Percentiles rank a stretch among this genome's conserved stretches.
Evolutionary conservation across 495 filamentous ascomycete genomes (phyloP).

Genomic region (Annulohypoxylon stygium): DNA sequence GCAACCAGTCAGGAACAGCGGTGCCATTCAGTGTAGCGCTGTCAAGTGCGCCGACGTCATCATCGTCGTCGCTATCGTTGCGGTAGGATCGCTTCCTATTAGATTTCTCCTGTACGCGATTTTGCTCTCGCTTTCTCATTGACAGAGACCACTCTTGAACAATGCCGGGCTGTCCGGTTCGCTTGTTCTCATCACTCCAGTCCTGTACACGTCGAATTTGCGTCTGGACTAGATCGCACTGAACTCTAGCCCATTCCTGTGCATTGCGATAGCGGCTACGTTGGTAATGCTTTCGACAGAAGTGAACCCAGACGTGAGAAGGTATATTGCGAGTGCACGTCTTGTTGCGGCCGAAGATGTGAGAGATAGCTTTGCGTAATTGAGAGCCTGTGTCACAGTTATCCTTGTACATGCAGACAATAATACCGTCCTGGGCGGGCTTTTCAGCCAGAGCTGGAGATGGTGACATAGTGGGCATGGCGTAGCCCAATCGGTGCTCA

Average conservation of each 20-base stretch:
- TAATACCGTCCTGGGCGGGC: slow-evolving; percentile 33
- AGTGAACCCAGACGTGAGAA: slow-evolving; percentile 72
- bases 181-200: slow-evolving; percentile 65
- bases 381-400: slow-evolving; percentile 66
- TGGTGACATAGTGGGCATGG: slow-evolving; percentile 42
- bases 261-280: slow-evolving; percentile 74
- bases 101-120: slow-evolving; percentile 55
- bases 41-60: slow-evolving; percentile 30
- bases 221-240: slow-evolving; percentile 69
- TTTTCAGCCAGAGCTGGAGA: slow-evolving; percentile 29
- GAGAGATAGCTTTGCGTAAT: slow-evolving; percentile 80
- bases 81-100: slow-evolving; percentile 43
- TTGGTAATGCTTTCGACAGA: slow-evolving; percentile 90
- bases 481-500: slow-evolving; percentile 20
- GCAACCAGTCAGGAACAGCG: slow-evolving; percentile 61
- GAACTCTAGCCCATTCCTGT: slow-evolving; percentile 68
- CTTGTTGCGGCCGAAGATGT: slow-evolving; percentile 93
- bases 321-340: slow-evolving; percentile 76
- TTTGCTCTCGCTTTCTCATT: slow-evolving; percentile 67
- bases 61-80: slow-evolving; percentile 51
- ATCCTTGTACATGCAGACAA: slow-evolving; percentile 52
- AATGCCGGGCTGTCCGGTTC: slow-evolving; percentile 54
- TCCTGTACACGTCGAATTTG: slow-evolving; percentile 70
- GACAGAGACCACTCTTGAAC: slow-evolving; percentile 64
- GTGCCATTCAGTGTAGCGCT: slow-evolving; percentile 47